Base-by-base conservation (phyloP, 2,329 filamentous ascomycete species). In the Westerdykella aurantiaca region DNA sequence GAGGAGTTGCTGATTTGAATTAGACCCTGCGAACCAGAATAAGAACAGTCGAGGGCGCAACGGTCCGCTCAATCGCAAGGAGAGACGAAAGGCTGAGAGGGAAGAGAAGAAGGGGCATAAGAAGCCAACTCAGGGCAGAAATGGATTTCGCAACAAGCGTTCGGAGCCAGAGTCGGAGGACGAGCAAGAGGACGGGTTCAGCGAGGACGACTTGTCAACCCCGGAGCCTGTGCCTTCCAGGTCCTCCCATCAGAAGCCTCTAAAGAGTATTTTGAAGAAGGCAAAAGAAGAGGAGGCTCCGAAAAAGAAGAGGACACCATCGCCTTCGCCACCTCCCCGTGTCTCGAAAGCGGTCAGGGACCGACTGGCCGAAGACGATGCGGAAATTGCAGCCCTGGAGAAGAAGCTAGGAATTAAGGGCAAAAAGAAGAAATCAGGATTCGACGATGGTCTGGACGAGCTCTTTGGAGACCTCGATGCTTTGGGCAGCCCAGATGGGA, bases 301-400 rank as follows among this genome's bases (percentile, higher is more conserved):
- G n/a, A 37, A 31, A 18, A 14, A 12, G 18, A 40, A 39, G 3
- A 53, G 38, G 31, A 44, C 39, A 39, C 45, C 16, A 2, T 50
- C 51, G 9, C 45, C 52, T 6, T 46, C 55, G 13, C 55, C 56
- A 18, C 45, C 55, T 13, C 51, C 58, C 6, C 57, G 54, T 37
- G 34, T 70, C 7, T 66, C 68, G 6, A 60, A 63, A 40, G 61
- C 57, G 17, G 71, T 81, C n/a, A 80, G 76, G 58, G 77, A 83
- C 16, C 57, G 49, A 53, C 71, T 96, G 4, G 82, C 80, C 0
- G 75, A 87, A 48, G 91, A 98, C 46, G 89, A 97, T 58, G 86
- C 82, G 2, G 88, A 95, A 55, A 97, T 98, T 54, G 83, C 85
- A 16, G 82, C 82, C 2, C 72, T 96, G 25, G 93, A 98, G 70